A percentile compares a stretch with the other conserved stretches of the same genome.
phyloP scores from a whole-genome alignment of 345 rosid species.

The Gossypium bickii region DNA sequence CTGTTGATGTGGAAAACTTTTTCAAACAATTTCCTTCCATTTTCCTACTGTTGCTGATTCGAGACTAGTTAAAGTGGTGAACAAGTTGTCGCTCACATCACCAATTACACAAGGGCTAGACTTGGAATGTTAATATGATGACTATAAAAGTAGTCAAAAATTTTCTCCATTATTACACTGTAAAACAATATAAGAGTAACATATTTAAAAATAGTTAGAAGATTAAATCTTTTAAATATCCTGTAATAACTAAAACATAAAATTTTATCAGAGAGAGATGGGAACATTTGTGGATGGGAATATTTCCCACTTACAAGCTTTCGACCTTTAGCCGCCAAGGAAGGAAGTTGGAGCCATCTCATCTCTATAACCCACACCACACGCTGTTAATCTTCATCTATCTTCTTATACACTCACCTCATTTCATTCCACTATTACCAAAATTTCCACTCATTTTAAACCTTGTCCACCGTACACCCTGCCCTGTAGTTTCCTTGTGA shows the following conservation, averaged over 20 bases:
- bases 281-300: conserved; percentile 33
- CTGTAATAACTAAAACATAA: too few relatives aligned
- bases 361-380: conserved; percentile 10
- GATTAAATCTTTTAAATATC: too few relatives aligned
- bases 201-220: too few relatives aligned
- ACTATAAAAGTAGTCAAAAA: neutral
- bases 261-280: neutral
- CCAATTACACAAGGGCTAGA: neutral
- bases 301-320: conserved; percentile 22
- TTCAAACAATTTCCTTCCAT: too few relatives aligned
- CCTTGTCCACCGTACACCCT: neutral
- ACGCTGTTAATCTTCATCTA: conserved; percentile 16
- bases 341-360: conserved; percentile 14
- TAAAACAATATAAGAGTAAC: neutral
- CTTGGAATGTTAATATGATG: neutral
- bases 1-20: too few relatives aligned
- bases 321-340: conserved; percentile 24
- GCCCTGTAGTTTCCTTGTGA: neutral
- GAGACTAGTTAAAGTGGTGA: neutral
- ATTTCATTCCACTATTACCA: conserved; percentile 16
- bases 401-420: conserved; percentile 3
- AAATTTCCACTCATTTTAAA: conserved; percentile 18
- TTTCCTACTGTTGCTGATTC: neutral
- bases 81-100: conserved; percentile 4
- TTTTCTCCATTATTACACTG: neutral